Evolutionary conservation across 345 rosid genomes (phyloP).

Genomic region (Physaria fendleri): DNA sequence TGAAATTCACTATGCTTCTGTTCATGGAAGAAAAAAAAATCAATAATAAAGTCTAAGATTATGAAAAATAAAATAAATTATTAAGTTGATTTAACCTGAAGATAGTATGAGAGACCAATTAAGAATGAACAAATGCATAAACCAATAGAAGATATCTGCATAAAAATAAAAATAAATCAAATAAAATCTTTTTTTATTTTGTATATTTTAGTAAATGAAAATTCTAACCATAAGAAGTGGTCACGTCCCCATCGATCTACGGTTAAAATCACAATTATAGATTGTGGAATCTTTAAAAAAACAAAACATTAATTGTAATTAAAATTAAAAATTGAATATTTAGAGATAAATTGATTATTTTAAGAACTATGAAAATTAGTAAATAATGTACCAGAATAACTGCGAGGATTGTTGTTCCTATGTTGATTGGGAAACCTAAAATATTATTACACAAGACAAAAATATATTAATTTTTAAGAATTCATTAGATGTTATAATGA

Average conservation of each 20-base stretch:
- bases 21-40: not conserved
- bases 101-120: constrained; percentile 37
- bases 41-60: too few species aligned
- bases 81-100: constrained; percentile 34
- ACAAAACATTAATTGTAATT: not conserved
- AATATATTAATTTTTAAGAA: not conserved
- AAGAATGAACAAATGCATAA: constrained; percentile 30
- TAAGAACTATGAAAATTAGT: too few species aligned
- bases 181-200: not conserved
- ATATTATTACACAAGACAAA: not conserved
- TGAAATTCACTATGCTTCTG: constrained; percentile 24
- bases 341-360: too few species aligned
- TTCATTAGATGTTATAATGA: not conserved
- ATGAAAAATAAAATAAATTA: too few species aligned
- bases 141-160: constrained; percentile 36
- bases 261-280: constrained; percentile 20
- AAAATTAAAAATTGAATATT: too few species aligned
- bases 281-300: constrained; percentile 24
- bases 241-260: constrained; percentile 34
- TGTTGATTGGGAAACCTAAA: constrained; percentile 22
- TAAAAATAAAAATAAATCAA: not conserved
- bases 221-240: constrained; percentile 37
- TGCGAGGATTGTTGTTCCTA: constrained; percentile 30
- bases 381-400: constrained; percentile 11
- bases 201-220: not conserved